phyloP scores from a whole-genome alignment of 1,284 basidiomycete species.

The Ceratobasidium sp. region DNA sequence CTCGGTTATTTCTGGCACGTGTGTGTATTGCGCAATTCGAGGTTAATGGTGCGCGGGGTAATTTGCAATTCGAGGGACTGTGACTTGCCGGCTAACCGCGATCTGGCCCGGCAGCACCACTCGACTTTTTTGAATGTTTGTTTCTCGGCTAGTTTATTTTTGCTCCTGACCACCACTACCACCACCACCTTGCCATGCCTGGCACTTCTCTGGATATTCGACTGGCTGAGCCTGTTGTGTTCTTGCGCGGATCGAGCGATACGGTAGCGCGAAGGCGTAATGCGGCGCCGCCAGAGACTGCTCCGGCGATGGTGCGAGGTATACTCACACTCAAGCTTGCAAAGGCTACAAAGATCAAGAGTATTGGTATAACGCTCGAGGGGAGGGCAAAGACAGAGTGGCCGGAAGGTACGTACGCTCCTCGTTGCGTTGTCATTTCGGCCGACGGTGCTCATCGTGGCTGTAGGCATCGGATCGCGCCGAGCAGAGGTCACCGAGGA shows the following conservation, averaged over 20 bases:
- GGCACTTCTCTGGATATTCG: conserved; percentile 64
- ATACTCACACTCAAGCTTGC: conserved; percentile 83
- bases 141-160: neutral
- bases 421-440: neutral
- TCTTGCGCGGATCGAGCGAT: conserved; percentile 71
- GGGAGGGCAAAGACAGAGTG: conserved; percentile 81
- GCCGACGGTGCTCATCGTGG: conserved; percentile 30
- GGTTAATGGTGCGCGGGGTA: conserved; percentile 6
- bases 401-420: conserved; percentile 88
- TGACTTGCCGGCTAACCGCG: conserved; percentile 4
- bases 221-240: conserved; percentile 86
- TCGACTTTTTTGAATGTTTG: conserved; percentile 5
- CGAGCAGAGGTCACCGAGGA: conserved; percentile 87
- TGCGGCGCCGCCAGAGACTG: conserved; percentile 62
- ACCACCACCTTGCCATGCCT: conserved; percentile 26
- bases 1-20: conserved; percentile 29
- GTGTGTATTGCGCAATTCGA: no score
- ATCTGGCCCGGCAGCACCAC: conserved; percentile 7
- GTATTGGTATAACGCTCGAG: conserved; percentile 83
- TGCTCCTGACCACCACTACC: conserved; percentile 8
- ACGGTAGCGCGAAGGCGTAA: conserved; percentile 63
- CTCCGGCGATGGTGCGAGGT: conserved; percentile 88
- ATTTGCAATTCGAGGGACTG: neutral
- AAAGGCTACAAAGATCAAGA: conserved; percentile 89
- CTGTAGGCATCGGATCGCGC: conserved; percentile 80